A percentile compares a stretch with the other conserved stretches of the same genome.
Conservation (phyloP, 148 eudicot species). For the Linanthus parryae region DNA sequence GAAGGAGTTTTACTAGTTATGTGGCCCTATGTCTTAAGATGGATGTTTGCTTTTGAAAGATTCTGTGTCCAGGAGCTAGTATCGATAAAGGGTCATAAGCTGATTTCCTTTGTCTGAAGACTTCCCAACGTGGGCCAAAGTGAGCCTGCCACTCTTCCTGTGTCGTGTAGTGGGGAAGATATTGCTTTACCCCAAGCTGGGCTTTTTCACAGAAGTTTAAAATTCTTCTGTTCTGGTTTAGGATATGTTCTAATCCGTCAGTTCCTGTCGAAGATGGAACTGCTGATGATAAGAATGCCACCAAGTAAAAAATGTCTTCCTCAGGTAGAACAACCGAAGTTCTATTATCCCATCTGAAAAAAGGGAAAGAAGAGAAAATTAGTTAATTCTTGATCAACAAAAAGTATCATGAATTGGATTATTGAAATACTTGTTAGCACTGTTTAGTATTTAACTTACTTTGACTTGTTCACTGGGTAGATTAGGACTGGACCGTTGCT, state of each 20-base stretch:
- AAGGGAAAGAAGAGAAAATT: neutral
- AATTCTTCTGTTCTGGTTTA: conserved; percentile 44
- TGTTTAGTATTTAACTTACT: conserved; percentile 26
- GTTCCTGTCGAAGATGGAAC: conserved; percentile 49
- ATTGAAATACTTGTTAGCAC: neutral
- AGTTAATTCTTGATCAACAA: neutral
- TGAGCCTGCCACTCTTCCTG: conserved; percentile 65
- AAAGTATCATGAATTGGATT: neutral
- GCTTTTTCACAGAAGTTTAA: conserved; percentile 44
- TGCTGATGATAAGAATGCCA: conserved; percentile 62
- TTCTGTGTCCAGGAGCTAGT: conserved; percentile 84
- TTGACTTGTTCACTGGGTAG: conserved; percentile 66
- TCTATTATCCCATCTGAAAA: conserved; percentile 65
- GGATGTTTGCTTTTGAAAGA: conserved; percentile 55
- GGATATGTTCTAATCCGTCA: conserved; percentile 43
- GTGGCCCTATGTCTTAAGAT: conserved; percentile 31
- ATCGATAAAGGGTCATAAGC: conserved; percentile 82
- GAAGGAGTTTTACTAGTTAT: neutral
- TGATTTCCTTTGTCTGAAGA: conserved; percentile 49
- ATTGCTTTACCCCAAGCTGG: conserved; percentile 60
- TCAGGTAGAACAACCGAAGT: conserved; percentile 72
- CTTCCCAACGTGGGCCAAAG: conserved; percentile 70
- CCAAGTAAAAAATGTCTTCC: conserved; percentile 67
- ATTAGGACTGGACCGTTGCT: conserved; percentile 76
- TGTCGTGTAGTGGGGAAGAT: conserved; percentile 58